phyloP scores from a whole-genome alignment of 352 stramenopile species.

The Phytophthora pini region DNA sequence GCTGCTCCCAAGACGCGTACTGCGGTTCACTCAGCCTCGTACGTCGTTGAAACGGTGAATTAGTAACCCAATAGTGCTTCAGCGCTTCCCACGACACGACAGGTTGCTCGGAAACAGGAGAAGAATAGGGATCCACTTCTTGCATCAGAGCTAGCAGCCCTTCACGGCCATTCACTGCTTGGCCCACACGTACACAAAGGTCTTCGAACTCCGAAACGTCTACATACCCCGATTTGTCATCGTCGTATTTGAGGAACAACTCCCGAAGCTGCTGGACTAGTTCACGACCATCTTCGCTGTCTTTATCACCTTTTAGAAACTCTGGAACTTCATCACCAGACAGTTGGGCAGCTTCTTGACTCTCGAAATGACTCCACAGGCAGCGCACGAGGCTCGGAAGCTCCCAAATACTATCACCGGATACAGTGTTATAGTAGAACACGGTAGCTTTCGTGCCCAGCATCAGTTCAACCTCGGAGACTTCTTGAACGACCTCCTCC shows the following conservation, averaged over 20 bases:
- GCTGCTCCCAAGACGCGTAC: constrained; percentile 47
- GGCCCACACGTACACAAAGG: constrained; percentile 59
- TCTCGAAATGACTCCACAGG: constrained; percentile 40
- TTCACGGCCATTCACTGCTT: constrained; percentile 36
- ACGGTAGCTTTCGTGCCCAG: constrained; percentile 21
- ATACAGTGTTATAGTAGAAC: constrained; percentile 64
- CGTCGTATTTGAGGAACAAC: constrained; percentile 66
- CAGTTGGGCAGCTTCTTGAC: constrained; percentile 22
- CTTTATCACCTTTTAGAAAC: constrained; percentile 20
- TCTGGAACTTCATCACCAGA: constrained; percentile 19
- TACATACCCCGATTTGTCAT: constrained; percentile 57
- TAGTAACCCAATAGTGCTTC: constrained; percentile 52
- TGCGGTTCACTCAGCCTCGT: constrained; percentile 33
- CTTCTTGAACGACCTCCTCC: constrained; percentile 53
- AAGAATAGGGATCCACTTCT: constrained; percentile 47
- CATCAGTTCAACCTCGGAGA: constrained; percentile 17
- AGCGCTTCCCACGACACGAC: constrained; percentile 64
- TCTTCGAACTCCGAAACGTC: constrained; percentile 64
- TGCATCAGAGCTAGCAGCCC: constrained; percentile 47
- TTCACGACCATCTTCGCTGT: constrained; percentile 26
- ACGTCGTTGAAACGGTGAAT: constrained; percentile 63
- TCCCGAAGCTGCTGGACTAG: constrained; percentile 52
- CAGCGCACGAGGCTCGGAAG: constrained; percentile 46
- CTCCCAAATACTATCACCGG: constrained; percentile 61
- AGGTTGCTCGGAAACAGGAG: constrained; percentile 4